Conservation (phyloP, 371 early-diverging fungal species). For the Fennellomyces sp. region DNA sequence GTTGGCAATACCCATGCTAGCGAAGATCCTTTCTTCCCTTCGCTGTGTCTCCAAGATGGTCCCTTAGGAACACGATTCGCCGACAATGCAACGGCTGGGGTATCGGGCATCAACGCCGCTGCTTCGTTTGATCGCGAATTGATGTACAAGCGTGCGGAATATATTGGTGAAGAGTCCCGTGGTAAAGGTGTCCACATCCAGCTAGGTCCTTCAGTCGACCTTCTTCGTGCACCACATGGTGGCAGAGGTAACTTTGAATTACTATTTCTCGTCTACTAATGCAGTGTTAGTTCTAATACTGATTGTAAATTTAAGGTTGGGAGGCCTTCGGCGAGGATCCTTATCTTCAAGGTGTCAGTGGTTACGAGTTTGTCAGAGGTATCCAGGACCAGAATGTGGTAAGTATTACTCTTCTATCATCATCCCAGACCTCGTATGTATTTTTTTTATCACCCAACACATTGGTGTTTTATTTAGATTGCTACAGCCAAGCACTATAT, state of each 20-base stretch:
- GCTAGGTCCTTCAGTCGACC: slow-evolving; percentile 42
- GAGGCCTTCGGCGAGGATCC: slow-evolving; percentile 69
- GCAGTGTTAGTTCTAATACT: too few species aligned
- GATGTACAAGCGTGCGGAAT: slow-evolving; percentile 44
- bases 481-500: slow-evolving; percentile 61
- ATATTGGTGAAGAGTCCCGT: slow-evolving; percentile 55
- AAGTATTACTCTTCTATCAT: slow-evolving; percentile 6
- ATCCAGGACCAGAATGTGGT: slow-evolving; percentile 47
- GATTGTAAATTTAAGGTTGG: slow-evolving; percentile 63
- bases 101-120: slow-evolving; percentile 56
- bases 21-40: slow-evolving; percentile 46
- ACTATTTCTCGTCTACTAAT: too few species aligned
- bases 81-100: slow-evolving; percentile 41
- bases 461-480: slow-evolving; percentile 21
- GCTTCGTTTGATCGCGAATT: slow-evolving; percentile 52
- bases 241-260: too few species aligned
- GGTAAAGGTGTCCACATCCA: slow-evolving; percentile 52
- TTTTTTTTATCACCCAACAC: too few species aligned
- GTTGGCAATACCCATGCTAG: slow-evolving; percentile 53
- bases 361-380: slow-evolving; percentile 34
- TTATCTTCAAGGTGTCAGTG: slow-evolving; percentile 47
- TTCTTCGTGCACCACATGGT: slow-evolving; percentile 8
- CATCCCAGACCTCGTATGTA: not conserved
- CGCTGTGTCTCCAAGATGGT: slow-evolving; percentile 57
- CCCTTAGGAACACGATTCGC: slow-evolving; percentile 59